These are phyloP conservation scores for Hymenoscyphus infarciens DNA, from an alignment of 2,329 filamentous ascomycete species.

Conservation along the genomic window DNA sequence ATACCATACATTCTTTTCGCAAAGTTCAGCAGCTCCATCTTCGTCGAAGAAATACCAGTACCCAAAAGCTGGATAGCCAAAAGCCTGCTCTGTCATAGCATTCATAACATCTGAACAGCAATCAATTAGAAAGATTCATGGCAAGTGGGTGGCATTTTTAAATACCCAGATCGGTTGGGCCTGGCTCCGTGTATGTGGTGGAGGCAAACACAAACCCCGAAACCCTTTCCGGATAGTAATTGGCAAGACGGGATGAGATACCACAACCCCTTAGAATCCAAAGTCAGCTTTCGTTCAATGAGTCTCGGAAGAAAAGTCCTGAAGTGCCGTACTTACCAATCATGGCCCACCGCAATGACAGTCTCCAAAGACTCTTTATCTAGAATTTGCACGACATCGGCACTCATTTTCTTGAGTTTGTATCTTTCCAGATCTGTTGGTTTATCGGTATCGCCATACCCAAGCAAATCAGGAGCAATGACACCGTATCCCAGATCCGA, in stretches of 20 bases:
- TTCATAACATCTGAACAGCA: conserved; percentile 12
- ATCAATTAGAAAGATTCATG: neutral
- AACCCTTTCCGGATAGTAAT: conserved; percentile 15
- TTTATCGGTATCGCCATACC: conserved; percentile 52
- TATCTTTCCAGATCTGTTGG: conserved; percentile 34
- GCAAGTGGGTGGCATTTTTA: neutral
- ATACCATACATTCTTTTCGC: neutral
- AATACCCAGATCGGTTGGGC: conserved; percentile 9
- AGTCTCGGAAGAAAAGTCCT: neutral
- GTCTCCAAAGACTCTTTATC: conserved; percentile 21
- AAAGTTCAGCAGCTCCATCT: conserved; percentile 15
- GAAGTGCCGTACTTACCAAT: conserved; percentile 7
- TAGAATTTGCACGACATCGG: conserved; percentile 36
- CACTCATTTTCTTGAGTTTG: conserved; percentile 31
- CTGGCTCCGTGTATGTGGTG: conserved; percentile 14
- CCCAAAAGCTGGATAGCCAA: conserved; percentile 17
- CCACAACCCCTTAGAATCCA: conserved; percentile 13
- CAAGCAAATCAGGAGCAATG: conserved; percentile 56
- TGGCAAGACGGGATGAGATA: conserved; percentile 18
- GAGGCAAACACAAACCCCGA: conserved; percentile 13
- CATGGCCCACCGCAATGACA: conserved; percentile 18
- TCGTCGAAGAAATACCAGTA: conserved; percentile 19
- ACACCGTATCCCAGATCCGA: conserved; percentile 39
- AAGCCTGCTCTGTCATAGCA: conserved; percentile 7
- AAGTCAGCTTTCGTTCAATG: neutral